Base-by-base conservation (phyloP, 352 stramenopile genomes). In the Pythium oligandrum region DNA sequence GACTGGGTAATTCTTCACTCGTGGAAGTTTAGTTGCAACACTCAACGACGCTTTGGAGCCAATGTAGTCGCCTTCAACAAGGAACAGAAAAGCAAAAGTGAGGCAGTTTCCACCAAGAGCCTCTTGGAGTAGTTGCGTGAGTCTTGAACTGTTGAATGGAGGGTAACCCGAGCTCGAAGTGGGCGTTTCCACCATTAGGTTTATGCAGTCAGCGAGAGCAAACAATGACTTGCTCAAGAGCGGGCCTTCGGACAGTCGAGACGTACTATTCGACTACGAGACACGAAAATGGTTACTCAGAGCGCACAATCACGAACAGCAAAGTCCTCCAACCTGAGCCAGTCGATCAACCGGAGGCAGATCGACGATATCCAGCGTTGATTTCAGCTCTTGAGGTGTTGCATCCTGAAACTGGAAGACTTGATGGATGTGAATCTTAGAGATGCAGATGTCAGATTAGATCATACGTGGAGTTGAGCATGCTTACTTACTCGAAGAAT, bases 171-270 rank as follows among this genome's bases (percentile, higher is more conserved):
- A 53, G 9, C 6, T 26, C 44, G 33, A 12, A 35, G 44, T 30
- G 6, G 34, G n/a, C 26, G 5, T 55, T 31, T 65, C 48, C n/a
- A 33, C 31, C 1, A 62, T 6, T 36, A n/a, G 55, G 12, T 72
- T 48, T 2, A 82, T 30, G 6, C 79, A 76, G n/a, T 74, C 57
- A 4, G 66, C 57, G 4, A 86, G 40, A 6, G 73, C 63, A 10
- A 73, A 78, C 32, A 87, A 38, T 11, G 78, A 68, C 46, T 84
- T 86, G 54, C 83, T 85, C 2, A 81, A 56, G 32, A 85, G 38
- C n/a, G 75, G 70, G 4, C 70, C 68, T 49, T 87, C 75, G 0
- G 70, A 68, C 4, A 86, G 52, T 31, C 75, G 69, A 36, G 78
- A 62, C 3, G 57, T 55, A 9, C 46, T 35, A 43, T 53, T 61